Evolutionary conservation across 129 eudicot genomes (phyloP).

Genomic region (Lactuca sativa): DNA sequence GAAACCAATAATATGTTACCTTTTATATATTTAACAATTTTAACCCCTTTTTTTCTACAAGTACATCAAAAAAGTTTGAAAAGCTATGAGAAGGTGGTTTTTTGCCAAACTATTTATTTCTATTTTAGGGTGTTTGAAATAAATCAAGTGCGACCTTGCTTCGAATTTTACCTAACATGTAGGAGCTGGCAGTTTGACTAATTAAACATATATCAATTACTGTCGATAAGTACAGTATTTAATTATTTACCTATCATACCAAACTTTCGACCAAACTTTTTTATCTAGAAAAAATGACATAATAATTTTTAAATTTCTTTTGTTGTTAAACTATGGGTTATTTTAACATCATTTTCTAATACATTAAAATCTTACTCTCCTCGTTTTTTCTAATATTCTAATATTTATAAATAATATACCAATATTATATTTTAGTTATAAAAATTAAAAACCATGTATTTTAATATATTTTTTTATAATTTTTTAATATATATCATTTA

Average conservation of each 20-base stretch:
- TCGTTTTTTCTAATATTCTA: too few species aligned
- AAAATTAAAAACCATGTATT: too few species aligned
- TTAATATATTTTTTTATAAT: too few species aligned
- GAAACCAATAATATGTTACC: too few species aligned
- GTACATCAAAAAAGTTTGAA: background rate
- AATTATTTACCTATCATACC: background rate
- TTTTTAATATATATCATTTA: too few species aligned
- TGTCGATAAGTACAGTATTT: background rate
- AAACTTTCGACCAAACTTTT: slow-evolving; percentile 6
- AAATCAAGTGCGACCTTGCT: slow-evolving; percentile 5
- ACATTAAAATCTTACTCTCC: too few species aligned
- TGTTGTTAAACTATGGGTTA: too few species aligned
- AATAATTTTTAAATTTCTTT: background rate
- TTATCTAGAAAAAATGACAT: background rate
- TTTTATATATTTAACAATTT: too few species aligned
- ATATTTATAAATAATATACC: too few species aligned
- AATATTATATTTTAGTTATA: too few species aligned
- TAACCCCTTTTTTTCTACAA: background rate
- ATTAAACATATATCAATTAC: background rate
- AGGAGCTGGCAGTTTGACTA: background rate
- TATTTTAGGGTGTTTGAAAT: background rate
- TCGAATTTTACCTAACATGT: slow-evolving; percentile 13
- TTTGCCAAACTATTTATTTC: slow-evolving; percentile 10
- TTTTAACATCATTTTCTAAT: too few species aligned
- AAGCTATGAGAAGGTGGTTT: background rate